Percentiles rank a stretch among this genome's conserved stretches.
These are phyloP conservation scores for Pseudogymnoascus sp. DNA, from an alignment of 2,329 filamentous ascomycete genomes.

Conservation along the genomic window DNA sequence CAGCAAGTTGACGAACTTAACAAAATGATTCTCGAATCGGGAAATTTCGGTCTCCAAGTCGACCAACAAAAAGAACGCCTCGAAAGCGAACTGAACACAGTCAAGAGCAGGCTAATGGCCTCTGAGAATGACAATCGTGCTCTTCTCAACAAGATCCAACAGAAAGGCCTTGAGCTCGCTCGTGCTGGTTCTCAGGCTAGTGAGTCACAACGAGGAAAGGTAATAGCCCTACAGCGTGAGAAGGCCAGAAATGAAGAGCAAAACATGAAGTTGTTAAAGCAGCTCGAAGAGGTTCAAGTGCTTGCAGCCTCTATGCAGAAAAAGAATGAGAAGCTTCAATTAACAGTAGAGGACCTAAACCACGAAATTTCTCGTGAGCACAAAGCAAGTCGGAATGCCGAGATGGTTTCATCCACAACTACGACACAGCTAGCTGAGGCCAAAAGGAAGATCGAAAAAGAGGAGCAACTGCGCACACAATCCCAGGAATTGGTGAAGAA, in stretches of 20 bases:
- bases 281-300: slow-evolving; percentile 78
- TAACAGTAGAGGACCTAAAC: slow-evolving; percentile 83
- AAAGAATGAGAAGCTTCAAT: slow-evolving; percentile 82
- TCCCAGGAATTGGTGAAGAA: slow-evolving; percentile 78
- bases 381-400: slow-evolving; percentile 79
- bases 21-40: slow-evolving; percentile 78
- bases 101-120: slow-evolving; percentile 79
- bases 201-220: slow-evolving; percentile 70
- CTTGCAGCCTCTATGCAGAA: slow-evolving; percentile 80
- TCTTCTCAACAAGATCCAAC: slow-evolving; percentile 92
- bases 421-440: slow-evolving; percentile 79
- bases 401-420: slow-evolving; percentile 73
- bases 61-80: slow-evolving; percentile 91
- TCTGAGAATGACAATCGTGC: slow-evolving; percentile 95
- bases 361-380: slow-evolving; percentile 87
- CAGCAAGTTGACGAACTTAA: slow-evolving; percentile 77
- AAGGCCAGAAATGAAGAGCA: slow-evolving; percentile 78
- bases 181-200: slow-evolving; percentile 77
- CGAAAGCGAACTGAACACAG: slow-evolving; percentile 80
- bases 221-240: slow-evolving; percentile 69
- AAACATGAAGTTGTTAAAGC: slow-evolving; percentile 68
- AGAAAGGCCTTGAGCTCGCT: slow-evolving; percentile 94
- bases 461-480: slow-evolving; percentile 74
- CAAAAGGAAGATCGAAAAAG: slow-evolving; percentile 82
- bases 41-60: slow-evolving; percentile 79